Evolutionary conservation across 331 rosid species (phyloP).

Genomic region (Rhamnella rubrinervis): DNA sequence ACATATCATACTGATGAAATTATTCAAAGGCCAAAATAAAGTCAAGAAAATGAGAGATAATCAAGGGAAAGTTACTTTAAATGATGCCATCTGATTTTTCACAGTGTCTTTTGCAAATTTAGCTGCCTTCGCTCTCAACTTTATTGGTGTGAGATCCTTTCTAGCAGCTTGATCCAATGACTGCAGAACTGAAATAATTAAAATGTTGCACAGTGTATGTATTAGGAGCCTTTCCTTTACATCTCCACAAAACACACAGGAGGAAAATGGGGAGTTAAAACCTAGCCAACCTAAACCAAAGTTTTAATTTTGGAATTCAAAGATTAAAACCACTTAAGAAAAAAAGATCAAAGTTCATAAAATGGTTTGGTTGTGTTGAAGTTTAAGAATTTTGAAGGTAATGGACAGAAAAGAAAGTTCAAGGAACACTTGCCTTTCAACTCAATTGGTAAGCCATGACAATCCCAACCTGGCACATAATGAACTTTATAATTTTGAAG

Average conservation of each 20-base stretch:
- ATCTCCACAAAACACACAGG: conserved; percentile 6
- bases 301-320: too few relatives aligned
- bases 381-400: background rate
- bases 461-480: conserved; percentile 99
- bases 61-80: conserved; percentile 58
- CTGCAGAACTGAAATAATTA: conserved; percentile 83
- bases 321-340: conserved; percentile 4
- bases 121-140: conserved; percentile 91
- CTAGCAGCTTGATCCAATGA: conserved; percentile 87
- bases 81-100: conserved; percentile 86
- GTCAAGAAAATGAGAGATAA: conserved; percentile 15
- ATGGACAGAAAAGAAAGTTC: background rate
- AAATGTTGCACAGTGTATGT: conserved; percentile 29
- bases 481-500: conserved; percentile 91
- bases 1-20: conserved; percentile 1
- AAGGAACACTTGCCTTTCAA: conserved; percentile 71
- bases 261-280: background rate
- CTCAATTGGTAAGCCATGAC: conserved; percentile 99
- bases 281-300: background rate
- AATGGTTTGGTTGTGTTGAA: background rate
- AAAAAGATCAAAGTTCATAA: background rate
- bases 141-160: conserved; percentile 75
- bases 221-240: conserved; percentile 10
- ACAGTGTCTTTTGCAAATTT: conserved; percentile 94
- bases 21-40: conserved; percentile 18